Conservation (phyloP, 495 filamentous ascomycete genomes). For the Hypoxylon lienhwacheense region DNA sequence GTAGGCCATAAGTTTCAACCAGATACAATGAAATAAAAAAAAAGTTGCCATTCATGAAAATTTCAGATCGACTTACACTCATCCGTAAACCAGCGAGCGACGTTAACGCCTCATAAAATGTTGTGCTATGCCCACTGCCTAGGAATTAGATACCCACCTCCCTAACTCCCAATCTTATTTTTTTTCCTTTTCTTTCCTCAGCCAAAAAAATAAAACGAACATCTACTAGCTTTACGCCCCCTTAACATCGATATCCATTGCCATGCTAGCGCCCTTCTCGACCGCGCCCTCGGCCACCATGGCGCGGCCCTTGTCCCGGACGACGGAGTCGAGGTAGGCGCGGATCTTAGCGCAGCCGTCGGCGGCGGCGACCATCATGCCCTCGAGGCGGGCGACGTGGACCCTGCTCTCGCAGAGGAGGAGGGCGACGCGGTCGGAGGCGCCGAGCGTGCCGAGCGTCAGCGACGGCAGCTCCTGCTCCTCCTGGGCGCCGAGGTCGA, state of each 20-base stretch:
- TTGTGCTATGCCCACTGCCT: neutral
- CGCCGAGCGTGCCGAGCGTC: constrained; percentile 78
- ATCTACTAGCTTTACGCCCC: no score
- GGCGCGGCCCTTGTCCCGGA: constrained; percentile 64
- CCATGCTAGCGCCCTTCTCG: constrained; percentile 46
- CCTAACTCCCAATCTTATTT: constrained; percentile 1
- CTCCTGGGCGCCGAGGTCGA: constrained; percentile 84
- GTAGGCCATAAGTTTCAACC: neutral
- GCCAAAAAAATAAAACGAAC: no score
- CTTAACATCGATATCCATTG: constrained; percentile 49
- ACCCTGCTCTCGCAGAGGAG: constrained; percentile 83
- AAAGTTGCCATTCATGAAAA: neutral
- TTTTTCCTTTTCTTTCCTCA: neutral
- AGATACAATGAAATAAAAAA: constrained; percentile 12
- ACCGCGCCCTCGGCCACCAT: constrained; percentile 63
- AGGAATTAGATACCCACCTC: no score
- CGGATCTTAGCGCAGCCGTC: constrained; percentile 76
- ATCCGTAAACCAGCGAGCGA: neutral
- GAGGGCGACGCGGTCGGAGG: constrained; percentile 71
- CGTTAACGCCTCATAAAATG: constrained; percentile 9
- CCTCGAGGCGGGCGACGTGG: constrained; percentile 75
- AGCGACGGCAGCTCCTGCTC: constrained; percentile 88
- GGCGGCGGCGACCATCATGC: constrained; percentile 86
- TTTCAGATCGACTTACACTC: constrained; percentile 23
- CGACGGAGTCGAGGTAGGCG: constrained; percentile 71